phyloP scores from a whole-genome alignment of 1,139 yeast species.

The Yamadazyma songkhlaensis region DNA sequence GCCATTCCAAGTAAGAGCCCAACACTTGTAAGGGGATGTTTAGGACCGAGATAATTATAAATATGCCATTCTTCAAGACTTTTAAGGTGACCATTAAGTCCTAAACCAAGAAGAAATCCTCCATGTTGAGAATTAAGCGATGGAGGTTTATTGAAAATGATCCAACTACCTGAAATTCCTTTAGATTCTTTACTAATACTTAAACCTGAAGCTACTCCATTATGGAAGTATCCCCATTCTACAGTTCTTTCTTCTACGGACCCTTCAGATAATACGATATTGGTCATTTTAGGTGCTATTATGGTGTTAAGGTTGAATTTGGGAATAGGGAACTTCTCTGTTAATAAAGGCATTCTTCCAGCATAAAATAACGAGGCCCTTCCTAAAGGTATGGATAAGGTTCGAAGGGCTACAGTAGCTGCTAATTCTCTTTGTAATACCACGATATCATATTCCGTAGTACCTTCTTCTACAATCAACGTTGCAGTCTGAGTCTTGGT shows the following conservation, averaged over 20 bases:
- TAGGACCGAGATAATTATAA: conserved; percentile 89
- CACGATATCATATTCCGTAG: conserved; percentile 56
- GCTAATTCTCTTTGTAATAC: conserved; percentile 63
- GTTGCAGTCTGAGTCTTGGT: conserved; percentile 59
- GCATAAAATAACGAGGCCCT: conserved; percentile 72
- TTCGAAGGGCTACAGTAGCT: conserved; percentile 62
- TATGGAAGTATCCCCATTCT: conserved; percentile 90
- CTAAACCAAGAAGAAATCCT: conserved; percentile 90
- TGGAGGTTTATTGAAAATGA: conserved; percentile 78
- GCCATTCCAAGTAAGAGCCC: conserved; percentile 91
- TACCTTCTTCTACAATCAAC: conserved; percentile 30
- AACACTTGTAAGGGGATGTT: conserved; percentile 79
- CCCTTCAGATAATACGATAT: conserved; percentile 58
- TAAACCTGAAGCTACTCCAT: conserved; percentile 87
- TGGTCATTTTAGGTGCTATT: conserved; percentile 66
- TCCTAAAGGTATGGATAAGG: conserved; percentile 75
- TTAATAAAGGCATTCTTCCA: conserved; percentile 72
- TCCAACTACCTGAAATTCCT: conserved; percentile 90
- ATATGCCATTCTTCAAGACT: conserved; percentile 95
- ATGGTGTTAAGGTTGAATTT: conserved; percentile 67
- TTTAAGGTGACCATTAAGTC: conserved; percentile 84
- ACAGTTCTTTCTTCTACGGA: conserved; percentile 47
- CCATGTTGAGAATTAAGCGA: conserved; percentile 81
- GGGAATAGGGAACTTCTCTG: conserved; percentile 83
- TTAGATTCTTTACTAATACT: conserved; percentile 66